phyloP scores from a whole-genome alignment of 1,284 basidiomycete genomes.

The Leccinum subatratum region DNA sequence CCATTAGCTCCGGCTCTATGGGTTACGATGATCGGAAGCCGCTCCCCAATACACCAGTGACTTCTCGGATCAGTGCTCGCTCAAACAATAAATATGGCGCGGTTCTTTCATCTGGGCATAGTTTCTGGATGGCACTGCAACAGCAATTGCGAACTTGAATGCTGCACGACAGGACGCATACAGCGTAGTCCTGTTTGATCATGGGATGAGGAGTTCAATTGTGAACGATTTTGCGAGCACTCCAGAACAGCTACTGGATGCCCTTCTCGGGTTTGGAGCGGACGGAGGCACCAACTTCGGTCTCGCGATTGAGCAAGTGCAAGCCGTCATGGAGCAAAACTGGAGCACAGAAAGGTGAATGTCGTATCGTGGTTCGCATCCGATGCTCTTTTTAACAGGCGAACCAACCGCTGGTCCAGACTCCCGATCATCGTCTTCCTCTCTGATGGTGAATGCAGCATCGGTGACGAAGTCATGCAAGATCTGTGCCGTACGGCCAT shows the following conservation, averaged over 20 bases:
- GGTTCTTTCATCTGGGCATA: conserved; percentile 50
- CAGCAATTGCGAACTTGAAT: conserved; percentile 33
- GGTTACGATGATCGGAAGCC: conserved; percentile 38
- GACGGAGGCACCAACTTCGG: conserved; percentile 48
- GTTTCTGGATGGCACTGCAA: conserved; percentile 51
- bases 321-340: conserved; percentile 40
- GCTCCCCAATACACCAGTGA: conserved; percentile 42
- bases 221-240: conserved; percentile 48
- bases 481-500: conserved; percentile 45
- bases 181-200: conserved; percentile 51
- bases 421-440: conserved; percentile 61
- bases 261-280: conserved; percentile 34
- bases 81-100: conserved; percentile 54
- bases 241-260: conserved; percentile 43
- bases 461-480: conserved; percentile 41
- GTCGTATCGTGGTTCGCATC: not conserved
- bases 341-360: conserved; percentile 56
- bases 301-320: conserved; percentile 38
- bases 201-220: conserved; percentile 27
- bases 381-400: not conserved
- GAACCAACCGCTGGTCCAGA: conserved; percentile 28
- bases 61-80: conserved; percentile 34
- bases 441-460: conserved; percentile 52
- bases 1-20: conserved; percentile 53
- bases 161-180: conserved; percentile 50